Percentiles rank a stretch among this genome's conserved stretches.
Conservation (phyloP, 2,329 filamentous ascomycete species). For the Cladosporium sp. region DNA sequence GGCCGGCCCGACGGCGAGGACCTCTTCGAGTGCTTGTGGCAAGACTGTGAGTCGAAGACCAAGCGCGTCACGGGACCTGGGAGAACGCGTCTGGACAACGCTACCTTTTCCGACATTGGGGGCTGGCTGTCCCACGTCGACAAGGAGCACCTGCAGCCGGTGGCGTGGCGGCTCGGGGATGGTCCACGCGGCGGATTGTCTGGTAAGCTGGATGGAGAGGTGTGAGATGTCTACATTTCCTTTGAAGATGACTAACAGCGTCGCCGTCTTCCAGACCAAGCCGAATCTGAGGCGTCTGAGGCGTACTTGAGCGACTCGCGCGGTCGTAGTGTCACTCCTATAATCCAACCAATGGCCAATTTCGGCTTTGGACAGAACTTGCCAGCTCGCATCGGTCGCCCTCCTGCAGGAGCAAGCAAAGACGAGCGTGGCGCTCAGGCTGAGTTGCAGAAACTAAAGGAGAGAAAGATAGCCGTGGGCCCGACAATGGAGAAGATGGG, state of each 20-base stretch:
- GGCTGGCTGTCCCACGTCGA: conserved; percentile 49
- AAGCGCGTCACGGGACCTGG: background rate
- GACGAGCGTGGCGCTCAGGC: conserved; percentile 37
- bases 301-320: conserved; percentile 43
- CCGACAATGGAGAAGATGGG: conserved; percentile 49
- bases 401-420: conserved; percentile 24
- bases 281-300: conserved; percentile 28
- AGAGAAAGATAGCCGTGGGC: conserved; percentile 47
- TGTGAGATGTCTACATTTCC: background rate
- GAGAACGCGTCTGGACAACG: conserved; percentile 15
- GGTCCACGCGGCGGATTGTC: conserved; percentile 49
- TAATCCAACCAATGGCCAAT: conserved; percentile 18
- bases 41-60: conserved; percentile 30
- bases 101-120: conserved; percentile 33
- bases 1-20: conserved; percentile 30
- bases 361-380: conserved; percentile 9
- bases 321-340: conserved; percentile 44
- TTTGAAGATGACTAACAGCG: conserved; percentile 2
- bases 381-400: conserved; percentile 7
- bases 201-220: conserved; percentile 39
- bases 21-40: conserved; percentile 42
- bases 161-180: conserved; percentile 55
- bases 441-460: conserved; percentile 44
- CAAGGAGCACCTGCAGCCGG: conserved; percentile 44
- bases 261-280: conserved; percentile 1